Percentiles rank a stretch among this genome's conserved stretches.
Conservation (phyloP, 106 monocot genomes). For the Gastrodia elata region DNA sequence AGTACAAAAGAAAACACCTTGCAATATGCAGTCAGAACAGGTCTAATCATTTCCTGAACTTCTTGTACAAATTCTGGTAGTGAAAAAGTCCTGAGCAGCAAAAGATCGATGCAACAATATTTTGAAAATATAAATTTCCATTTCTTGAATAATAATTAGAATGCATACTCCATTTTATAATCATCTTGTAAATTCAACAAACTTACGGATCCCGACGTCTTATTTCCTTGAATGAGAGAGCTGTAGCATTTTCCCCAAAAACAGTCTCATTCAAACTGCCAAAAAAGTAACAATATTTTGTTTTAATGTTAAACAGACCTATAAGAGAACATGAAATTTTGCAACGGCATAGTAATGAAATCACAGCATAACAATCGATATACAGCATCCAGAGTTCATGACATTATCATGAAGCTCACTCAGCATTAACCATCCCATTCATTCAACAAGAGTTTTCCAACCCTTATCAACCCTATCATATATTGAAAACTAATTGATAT, state of each 20-base stretch:
- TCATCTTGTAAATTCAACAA: not conserved
- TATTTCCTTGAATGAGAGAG: slow-evolving; percentile 90
- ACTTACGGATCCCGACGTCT: slow-evolving; percentile 89
- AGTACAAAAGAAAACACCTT: slow-evolving; percentile 36
- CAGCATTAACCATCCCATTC: not conserved
- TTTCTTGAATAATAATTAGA: not conserved
- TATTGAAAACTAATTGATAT: not conserved
- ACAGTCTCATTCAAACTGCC: slow-evolving; percentile 84
- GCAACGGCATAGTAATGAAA: not conserved
- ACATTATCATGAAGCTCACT: not conserved
- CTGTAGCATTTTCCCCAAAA: slow-evolving; percentile 87
- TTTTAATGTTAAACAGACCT: not conserved
- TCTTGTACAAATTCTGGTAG: slow-evolving; percentile 88
- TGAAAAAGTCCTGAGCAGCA: slow-evolving; percentile 56
- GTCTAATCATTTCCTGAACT: slow-evolving; percentile 91
- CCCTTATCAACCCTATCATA: not conserved
- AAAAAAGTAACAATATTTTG: not conserved
- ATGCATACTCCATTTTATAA: not conserved
- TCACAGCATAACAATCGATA: no score
- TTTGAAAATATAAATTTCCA: not conserved
- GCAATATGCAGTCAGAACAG: slow-evolving; percentile 72
- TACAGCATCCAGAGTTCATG: not conserved
- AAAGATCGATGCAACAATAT: slow-evolving; percentile 6
- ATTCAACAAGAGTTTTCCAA: not conserved
- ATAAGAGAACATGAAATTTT: not conserved